Base-by-base conservation (phyloP, 805 yeast species). In the Candida argentea region DNA sequence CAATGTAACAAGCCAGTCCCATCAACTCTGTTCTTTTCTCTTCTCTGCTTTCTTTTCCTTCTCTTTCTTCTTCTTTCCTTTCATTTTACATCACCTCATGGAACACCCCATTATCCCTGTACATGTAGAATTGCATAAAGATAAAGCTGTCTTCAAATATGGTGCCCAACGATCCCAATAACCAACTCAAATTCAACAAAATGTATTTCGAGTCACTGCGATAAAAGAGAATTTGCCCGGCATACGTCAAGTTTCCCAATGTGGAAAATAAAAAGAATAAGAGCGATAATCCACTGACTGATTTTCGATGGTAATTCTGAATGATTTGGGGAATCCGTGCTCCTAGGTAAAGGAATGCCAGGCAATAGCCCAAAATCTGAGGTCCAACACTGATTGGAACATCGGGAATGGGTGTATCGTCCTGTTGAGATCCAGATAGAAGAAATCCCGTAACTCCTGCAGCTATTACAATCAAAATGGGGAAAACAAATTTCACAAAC, bases 251-350 rank as follows among this genome's bases (percentile, higher is more conserved):
- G 48, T 81, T 81, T 12, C 91, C 93, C 42, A 79, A 56, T 6
- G 80, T 69, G 17, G 87, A 77, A 37, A 80, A 73, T 38, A 81
- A 52, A 56, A 81, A 80, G 53, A 81, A 82, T 29, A 84, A 68
- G 36, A 89, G 70, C 31, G 95, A 79, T 42, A 91, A 76, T 2
- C 97, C 97, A 32, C 73, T 68, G 31, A 86, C 86, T 4, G 94
- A 80, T 43, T 76, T 73, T 38, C 94, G 70, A 26, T 61, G 61
- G 49, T 76, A 71, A 55, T 89, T 89, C 46, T 82, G 93, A 32
- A 70, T 57, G 30, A 89, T 80, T 53, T 89, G 98, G 0, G 98
- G 98, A 42, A 45, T 67, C 34, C 54, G 30, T 3, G 91, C 91
- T 6, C 81, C 72, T 38, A 81, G 61, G 48, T 81, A 81, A 32